Base-by-base conservation (phyloP, 2,329 filamentous ascomycete species). In the Magnaporthales sp. region DNA sequence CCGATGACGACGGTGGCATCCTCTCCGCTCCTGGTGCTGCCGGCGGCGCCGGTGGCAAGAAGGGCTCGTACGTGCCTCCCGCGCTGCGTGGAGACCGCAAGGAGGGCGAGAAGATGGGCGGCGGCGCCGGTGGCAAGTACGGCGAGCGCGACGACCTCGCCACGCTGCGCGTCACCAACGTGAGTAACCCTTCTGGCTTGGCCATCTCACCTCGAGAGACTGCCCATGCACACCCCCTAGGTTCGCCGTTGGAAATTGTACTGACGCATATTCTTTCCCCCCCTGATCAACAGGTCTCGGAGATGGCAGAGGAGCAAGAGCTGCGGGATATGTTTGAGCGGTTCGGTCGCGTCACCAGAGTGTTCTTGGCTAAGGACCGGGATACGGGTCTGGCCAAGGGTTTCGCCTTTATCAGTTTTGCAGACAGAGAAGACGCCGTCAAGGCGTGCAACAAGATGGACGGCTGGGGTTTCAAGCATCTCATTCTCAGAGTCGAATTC, bases 401-500 rank as follows among this genome's bases (percentile, higher is more conserved):
- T 70, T 99, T 99, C 78, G 96, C 96, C 29, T 99, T 99, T 79
- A 96, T 99, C 84, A 96, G 92, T 79, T 99, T 95, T 76, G 91
- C 90, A 68, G 95, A 99, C 78, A 85, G 95, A 72, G 80, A 84
- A 72, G 95, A 99, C 79, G 95, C 95, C 72, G 91, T 91, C 73
- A 91, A 91, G 82, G 95, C 95, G 56, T 96, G 92, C 82, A 90
- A 91, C 81, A 97, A 97, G 86, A 94, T 99, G 92, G 95, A 99
- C 80, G 95, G 95, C 75, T 97, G 85, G 73, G 91, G 91, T 80
- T 94, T 92, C 83, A 90, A 91, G 79, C 91, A 95, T 82, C 84
- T 95, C 74, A 95, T 95, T 77, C 80, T 95, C 74, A 86, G 90
- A 77, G 91, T 95, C 71, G 91, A 95, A 81, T 95, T 95, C 80